phyloP scores from a whole-genome alignment of 768 basidiomycete species.

The Mycena latifolia region DNA sequence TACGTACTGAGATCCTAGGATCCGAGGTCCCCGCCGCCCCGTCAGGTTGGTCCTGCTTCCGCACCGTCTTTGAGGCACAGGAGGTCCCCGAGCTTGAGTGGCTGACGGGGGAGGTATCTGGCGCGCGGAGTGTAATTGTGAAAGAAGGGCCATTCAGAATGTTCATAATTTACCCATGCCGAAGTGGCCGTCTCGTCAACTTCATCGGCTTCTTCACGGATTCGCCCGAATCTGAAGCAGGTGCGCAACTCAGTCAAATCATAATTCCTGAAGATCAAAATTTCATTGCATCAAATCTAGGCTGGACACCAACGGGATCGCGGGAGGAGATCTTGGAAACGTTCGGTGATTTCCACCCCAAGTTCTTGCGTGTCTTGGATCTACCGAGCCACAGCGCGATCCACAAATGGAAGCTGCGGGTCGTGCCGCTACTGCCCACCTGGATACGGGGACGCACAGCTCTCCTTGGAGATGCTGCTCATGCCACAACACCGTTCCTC shows the following conservation, averaged over 20 bases:
- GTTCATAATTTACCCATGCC: constrained; percentile 7
- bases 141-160: background rate
- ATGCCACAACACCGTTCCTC: constrained; percentile 40
- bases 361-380: constrained; percentile 4
- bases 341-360: constrained; percentile 13
- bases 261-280: too few species aligned
- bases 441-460: constrained; percentile 17
- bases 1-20: background rate
- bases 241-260: too few species aligned
- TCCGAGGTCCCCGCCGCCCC: background rate
- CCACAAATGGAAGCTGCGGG: constrained; percentile 13
- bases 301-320: background rate
- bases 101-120: constrained; percentile 4
- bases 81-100: constrained; percentile 1
- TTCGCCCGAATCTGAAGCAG: too few species aligned
- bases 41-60: constrained; percentile 11
- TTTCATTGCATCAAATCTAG: background rate
- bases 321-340: background rate
- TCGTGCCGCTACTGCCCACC: background rate
- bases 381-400: constrained; percentile 1
- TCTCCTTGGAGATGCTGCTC: constrained; percentile 27
- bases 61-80: constrained; percentile 2
- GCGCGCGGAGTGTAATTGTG: background rate
- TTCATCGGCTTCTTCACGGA: constrained; percentile 5
- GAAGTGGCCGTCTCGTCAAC: constrained; percentile 5